Conservation (phyloP, 306 rosid species). For the Rosa persica region DNA sequence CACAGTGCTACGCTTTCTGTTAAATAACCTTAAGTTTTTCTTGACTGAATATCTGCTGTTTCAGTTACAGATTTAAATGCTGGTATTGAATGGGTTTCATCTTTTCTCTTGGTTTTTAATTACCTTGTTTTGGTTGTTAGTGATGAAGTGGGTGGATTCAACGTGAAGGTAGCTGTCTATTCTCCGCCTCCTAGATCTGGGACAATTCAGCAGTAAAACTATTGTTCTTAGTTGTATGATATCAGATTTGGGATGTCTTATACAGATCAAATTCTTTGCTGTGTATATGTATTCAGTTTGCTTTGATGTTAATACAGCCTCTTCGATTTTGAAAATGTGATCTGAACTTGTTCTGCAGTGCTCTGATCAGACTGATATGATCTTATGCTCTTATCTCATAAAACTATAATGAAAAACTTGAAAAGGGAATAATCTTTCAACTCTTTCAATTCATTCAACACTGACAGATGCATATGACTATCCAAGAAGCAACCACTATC, state of each 20-base stretch:
- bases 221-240: neutral
- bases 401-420: neutral
- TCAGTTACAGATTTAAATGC: neutral
- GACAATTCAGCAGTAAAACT: neutral
- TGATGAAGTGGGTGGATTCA: constrained; percentile 9
- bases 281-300: neutral
- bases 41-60: neutral
- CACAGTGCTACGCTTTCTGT: neutral
- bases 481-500: constrained; percentile 12
- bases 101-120: neutral
- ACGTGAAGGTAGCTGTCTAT: neutral
- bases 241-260: neutral
- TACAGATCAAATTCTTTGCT: neutral
- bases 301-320: neutral
- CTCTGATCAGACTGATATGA: neutral
- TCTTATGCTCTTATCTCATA: neutral
- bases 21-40: neutral
- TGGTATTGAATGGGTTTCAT: neutral
- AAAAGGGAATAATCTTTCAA: constrained; percentile 11
- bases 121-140: neutral
- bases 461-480: constrained; percentile 9
- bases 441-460: neutral
- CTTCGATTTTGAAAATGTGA: constrained; percentile 11
- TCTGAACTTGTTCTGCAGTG: neutral
- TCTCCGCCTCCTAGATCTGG: constrained; percentile 4